Evolutionary conservation across 108 stramenopile genomes (phyloP).

Genomic region (Skeletonema potamos): DNA sequence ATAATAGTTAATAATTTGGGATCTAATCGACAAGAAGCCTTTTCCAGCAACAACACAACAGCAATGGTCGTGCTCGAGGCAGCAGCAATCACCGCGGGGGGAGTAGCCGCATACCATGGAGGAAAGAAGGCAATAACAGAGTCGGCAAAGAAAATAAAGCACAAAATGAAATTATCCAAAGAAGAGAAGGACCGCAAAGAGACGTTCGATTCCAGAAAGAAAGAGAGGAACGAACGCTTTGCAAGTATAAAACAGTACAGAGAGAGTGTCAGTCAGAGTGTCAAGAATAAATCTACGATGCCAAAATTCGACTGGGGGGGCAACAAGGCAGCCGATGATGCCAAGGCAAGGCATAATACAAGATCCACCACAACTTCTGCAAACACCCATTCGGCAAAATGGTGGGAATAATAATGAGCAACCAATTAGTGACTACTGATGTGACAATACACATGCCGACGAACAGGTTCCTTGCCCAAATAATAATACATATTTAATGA

Average conservation of each 20-base stretch:
- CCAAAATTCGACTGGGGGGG: constrained; percentile 27
- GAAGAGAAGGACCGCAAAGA: constrained; percentile 34
- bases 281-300: neutral
- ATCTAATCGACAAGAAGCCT: no score
- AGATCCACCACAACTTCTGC: neutral
- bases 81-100: constrained; percentile 47
- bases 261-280: constrained; percentile 2
- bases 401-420: neutral
- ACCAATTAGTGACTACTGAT: no score
- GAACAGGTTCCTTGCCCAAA: neutral
- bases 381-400: neutral
- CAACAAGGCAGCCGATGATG: neutral
- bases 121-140: constrained; percentile 32
- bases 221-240: constrained; percentile 37
- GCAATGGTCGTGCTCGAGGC: constrained; percentile 40
- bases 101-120: constrained; percentile 46
- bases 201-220: constrained; percentile 25
- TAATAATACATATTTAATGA: neutral
- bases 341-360: neutral
- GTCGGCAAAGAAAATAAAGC: constrained; percentile 29
- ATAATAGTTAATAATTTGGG: no score
- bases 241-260: constrained; percentile 41
- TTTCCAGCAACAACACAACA: no score
- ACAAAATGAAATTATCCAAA: constrained; percentile 18
- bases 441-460: neutral